Evolutionary conservation across 1,139 yeast species (phyloP).

Genomic region (Taiozyma onychis): DNA sequence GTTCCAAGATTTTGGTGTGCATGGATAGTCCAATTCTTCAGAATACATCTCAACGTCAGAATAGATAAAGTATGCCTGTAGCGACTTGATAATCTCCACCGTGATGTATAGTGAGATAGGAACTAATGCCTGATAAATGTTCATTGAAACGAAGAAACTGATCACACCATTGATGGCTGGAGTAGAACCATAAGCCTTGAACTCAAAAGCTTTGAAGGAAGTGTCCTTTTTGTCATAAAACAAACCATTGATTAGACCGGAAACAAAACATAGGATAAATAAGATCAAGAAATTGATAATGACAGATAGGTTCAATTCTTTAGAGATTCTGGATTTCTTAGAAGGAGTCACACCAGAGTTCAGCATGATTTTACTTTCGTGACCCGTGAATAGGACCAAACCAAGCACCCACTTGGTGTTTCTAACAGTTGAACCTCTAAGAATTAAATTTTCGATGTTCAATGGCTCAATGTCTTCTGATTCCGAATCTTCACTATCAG

Average conservation of each 20-base stretch:
- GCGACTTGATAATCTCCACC: conserved; percentile 89
- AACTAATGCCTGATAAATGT: conserved; percentile 83
- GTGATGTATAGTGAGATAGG: conserved; percentile 95
- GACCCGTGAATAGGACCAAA: conserved; percentile 82
- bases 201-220: conserved; percentile 71
- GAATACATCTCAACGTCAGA: conserved; percentile 86
- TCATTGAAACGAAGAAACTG: conserved; percentile 83
- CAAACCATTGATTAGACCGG: conserved; percentile 80
- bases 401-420: conserved; percentile 96
- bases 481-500: conserved; percentile 37
- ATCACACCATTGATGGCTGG: conserved; percentile 79
- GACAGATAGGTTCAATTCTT: conserved; percentile 79
- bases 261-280: conserved; percentile 72
- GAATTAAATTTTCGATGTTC: conserved; percentile 68
- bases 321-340: conserved; percentile 75
- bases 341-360: conserved; percentile 93
- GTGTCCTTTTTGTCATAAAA: conserved; percentile 48
- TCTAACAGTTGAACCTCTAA: conserved; percentile 89
- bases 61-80: conserved; percentile 89
- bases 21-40: conserved; percentile 81
- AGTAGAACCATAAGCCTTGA: conserved; percentile 48
- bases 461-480: conserved; percentile 58
- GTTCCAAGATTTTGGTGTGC: conserved; percentile 95
- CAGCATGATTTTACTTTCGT: conserved; percentile 86
- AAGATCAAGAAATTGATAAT: conserved; percentile 69